Base-by-base conservation (phyloP, 306 rosid genomes). In the Castanea sativa region DNA sequence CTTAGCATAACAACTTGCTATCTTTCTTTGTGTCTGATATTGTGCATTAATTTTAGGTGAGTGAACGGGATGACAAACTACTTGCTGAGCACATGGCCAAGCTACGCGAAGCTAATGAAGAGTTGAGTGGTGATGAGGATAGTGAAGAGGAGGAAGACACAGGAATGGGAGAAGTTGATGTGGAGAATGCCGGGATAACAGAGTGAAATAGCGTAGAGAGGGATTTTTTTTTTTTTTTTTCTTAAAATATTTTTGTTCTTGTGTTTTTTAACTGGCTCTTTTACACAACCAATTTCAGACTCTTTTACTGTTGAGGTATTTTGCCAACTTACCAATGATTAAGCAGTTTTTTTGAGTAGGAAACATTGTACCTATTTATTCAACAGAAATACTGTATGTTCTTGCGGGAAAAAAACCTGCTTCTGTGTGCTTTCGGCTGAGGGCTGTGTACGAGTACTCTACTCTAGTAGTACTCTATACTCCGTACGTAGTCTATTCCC, bases 81-180 rank as follows among this genome's bases (percentile, higher is more conserved):
- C 96, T 94, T 43, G 89, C 91, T 2, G 96, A 92, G 71, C 92
- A 89, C 88, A 94, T 94, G 97, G 89, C 83, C 41, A 88, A 94
- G 91, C 94, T 92, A 57, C 88, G 92, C 67, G 84, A 87, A 75
- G 92, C 87, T 73, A 94, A 94, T 21, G 97, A 94, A 78, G 97
- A 94, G 85, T 60, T 93, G 10, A 84, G 90, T 11, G 97, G 92
- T 1, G 97, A 95, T 27, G 97, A 93, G 69, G 93, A 83, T 55
- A 95, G 98, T 11, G 99, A 95, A 70, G 99, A 93, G 80, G 99
- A 95, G 83, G 99, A 95, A 82, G 99, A 95, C 82, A 88, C 93
- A 0, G 99, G 99, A 43, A 95, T 95, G 98, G 98, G 99, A 7
- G 98, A 91, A 20, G 85, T 95, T 69, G 97, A 95, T 75, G 82